These are phyloP conservation scores for Hsuehochloa calcarea DNA, from an alignment of 176 grass and related monocot genomes.

Conservation along the genomic window DNA sequence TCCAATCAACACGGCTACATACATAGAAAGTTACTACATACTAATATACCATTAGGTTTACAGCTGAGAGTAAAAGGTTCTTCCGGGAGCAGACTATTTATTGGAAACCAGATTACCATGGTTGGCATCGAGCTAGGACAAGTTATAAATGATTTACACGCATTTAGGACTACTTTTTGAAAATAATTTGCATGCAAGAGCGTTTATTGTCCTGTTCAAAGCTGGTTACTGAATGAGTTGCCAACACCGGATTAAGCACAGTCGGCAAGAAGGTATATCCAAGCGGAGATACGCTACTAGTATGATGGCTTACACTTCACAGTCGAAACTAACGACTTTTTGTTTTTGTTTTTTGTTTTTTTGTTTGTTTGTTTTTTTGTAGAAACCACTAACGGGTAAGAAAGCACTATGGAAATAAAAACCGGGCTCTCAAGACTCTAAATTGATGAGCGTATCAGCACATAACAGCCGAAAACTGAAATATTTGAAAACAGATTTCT, in stretches of 20 bases:
- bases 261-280: too few species aligned
- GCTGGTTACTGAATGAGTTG: not conserved
- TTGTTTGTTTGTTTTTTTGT: not conserved
- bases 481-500: not conserved
- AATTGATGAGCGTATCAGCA: not conserved
- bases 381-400: not conserved
- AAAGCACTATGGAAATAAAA: not conserved
- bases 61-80: not conserved
- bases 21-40: not conserved
- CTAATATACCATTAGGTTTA: not conserved
- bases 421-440: not conserved
- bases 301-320: not conserved
- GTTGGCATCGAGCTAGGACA: not conserved
- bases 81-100: not conserved
- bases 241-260: not conserved
- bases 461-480: not conserved
- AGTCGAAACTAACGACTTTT: not conserved
- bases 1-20: not conserved
- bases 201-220: not conserved
- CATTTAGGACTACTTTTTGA: not conserved
- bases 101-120: not conserved
- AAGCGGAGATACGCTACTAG: too few species aligned
- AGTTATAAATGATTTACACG: not conserved
- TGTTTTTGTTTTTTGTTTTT: too few species aligned
- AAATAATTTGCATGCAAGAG: too few species aligned